Base-by-base conservation (phyloP, 192 early-diverging fungal species). In the Coemansia sp. region DNA sequence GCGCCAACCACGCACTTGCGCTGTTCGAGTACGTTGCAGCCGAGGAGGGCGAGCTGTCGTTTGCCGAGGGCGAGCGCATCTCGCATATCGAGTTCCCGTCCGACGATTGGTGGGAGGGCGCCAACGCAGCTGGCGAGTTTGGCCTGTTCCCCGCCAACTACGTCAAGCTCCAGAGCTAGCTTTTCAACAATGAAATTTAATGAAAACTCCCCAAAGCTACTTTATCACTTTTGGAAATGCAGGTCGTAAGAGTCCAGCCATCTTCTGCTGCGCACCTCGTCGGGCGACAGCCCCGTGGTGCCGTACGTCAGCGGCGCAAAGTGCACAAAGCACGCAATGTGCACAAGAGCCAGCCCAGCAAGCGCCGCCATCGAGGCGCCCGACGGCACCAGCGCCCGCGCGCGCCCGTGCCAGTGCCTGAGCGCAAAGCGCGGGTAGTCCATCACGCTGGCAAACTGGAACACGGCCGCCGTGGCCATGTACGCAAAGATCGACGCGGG, bases 51-150 rank as follows among this genome's bases (percentile, higher is more conserved):
- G 95, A 98, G 69, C 76, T 98, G 22, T 81, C 85, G 6, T 95
- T 98, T 64, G 29, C 25, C 0, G 89, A 88, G 18, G 89, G 87
- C 29, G 89, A 94, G 18, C 40, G 67, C 4, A 93, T 98, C 58
- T 80, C 73, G 4, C 66, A 92, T 23, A 90, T 98, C 57, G 88
- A 88, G 58, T 89, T 89, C 66, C 86, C 88, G 1, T 86, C 84
- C 11, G 89, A 91, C 8, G 95, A 93, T 28, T 98, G 95, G 95
- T 98, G 95, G 95, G 84, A 87, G 59, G 95, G 95, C 30, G 69
- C 64, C 32, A 77, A 75, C 28, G 33, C 61, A 31, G 67, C 61
- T 46, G 88, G 88, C 25, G 52, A 73, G 18, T 60, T 73, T 38
- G 90, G 90, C 18, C 58, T 92, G 61, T 92, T 92, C 81, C 90